These are phyloP conservation scores for Monsonia emarginata DNA, from an alignment of 441 rosid genomes.

Conservation along the genomic window DNA sequence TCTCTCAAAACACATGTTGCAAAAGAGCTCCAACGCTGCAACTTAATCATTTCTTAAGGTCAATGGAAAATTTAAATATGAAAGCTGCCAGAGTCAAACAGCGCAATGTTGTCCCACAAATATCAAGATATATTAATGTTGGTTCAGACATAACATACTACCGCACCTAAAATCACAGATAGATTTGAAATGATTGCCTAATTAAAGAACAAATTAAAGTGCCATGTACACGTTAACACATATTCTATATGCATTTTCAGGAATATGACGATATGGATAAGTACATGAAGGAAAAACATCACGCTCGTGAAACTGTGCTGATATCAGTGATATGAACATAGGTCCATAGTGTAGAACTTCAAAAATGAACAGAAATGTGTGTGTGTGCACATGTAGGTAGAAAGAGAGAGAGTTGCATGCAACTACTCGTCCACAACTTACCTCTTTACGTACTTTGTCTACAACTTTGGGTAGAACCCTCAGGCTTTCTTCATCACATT, in stretches of 20 bases:
- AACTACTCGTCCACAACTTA: constrained; percentile 17
- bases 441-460: constrained; percentile 87
- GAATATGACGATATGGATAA: too few species aligned
- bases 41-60: not conserved
- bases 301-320: too few species aligned
- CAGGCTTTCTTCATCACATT: constrained; percentile 76
- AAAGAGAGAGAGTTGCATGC: not conserved
- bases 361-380: not conserved
- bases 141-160: not conserved
- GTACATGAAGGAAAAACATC: too few species aligned
- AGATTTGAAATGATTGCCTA: too few species aligned
- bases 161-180: too few species aligned
- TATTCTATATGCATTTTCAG: too few species aligned
- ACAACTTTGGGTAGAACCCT: constrained; percentile 64
- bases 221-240: too few species aligned
- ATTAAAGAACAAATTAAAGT: too few species aligned
- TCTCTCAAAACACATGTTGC: too few species aligned
- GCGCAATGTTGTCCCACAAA: not conserved
- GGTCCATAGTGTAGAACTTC: not conserved
- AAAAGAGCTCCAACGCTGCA: too few species aligned
- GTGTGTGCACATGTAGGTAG: too few species aligned
- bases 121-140: constrained; percentile 2
- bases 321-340: too few species aligned
- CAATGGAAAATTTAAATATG: not conserved
- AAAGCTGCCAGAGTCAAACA: not conserved